Percentiles rank a stretch among this genome's conserved stretches.
These are phyloP conservation scores for Creolimax fragrantissima DNA, from an alignment of 78 protist species.

Conservation along the genomic window DNA sequence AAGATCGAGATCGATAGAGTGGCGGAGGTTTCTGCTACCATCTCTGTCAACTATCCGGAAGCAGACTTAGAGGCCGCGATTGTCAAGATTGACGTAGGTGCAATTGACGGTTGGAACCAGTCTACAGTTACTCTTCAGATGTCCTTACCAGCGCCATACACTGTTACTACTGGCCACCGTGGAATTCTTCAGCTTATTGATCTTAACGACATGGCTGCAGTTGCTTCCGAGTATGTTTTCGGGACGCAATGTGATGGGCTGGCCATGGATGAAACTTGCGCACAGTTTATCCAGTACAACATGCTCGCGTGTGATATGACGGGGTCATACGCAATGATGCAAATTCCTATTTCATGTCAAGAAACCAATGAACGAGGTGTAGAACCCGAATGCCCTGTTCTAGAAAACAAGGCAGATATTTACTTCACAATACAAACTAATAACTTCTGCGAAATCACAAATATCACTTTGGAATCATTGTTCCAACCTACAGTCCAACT, in stretches of 20 bases:
- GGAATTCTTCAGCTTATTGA: not conserved
- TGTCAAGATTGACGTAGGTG: not conserved
- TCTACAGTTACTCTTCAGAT: not conserved
- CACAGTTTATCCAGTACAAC: not conserved
- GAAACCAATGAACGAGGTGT: not conserved
- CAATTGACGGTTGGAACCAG: not conserved
- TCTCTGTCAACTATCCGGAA: not conserved
- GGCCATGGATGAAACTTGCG: not conserved
- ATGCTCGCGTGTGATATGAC: not conserved
- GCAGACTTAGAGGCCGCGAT: not conserved
- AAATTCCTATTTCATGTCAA: not conserved
- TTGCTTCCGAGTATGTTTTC: not conserved
- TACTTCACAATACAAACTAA: not conserved
- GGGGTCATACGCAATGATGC: not conserved
- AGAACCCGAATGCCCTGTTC: not conserved
- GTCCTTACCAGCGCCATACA: not conserved
- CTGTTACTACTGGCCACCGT: not conserved
- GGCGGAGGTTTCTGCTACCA: not conserved
- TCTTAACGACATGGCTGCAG: not conserved
- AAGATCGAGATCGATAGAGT: not conserved
- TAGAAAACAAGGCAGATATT: not conserved
- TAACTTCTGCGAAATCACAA: constrained; percentile 6
- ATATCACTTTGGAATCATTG: not conserved
- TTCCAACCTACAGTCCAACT: not conserved
- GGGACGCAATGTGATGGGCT: not conserved